phyloP scores from a whole-genome alignment of 2,329 filamentous ascomycete genomes.

The Trichophyton equinum region DNA sequence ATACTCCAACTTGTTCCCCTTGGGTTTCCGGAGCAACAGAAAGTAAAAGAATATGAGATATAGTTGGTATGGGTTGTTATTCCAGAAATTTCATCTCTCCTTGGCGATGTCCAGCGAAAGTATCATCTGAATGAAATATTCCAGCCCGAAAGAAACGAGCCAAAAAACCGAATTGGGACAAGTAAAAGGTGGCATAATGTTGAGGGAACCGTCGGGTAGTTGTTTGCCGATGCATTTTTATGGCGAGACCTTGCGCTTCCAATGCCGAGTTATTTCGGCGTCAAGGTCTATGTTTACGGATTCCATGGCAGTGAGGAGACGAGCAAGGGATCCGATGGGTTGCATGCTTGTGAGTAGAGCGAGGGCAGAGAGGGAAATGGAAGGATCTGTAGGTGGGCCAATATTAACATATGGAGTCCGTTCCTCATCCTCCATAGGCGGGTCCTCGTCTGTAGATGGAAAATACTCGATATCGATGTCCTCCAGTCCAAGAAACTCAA shows the following conservation, averaged over 20 bases:
- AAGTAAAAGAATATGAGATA: background rate
- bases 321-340: constrained; percentile 10
- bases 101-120: background rate
- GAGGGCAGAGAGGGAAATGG: constrained; percentile 5
- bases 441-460: background rate
- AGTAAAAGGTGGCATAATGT: background rate
- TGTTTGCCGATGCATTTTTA: background rate
- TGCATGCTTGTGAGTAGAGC: constrained; percentile 6
- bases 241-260: constrained; percentile 7
- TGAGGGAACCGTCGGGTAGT: background rate
- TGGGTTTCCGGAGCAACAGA: background rate
- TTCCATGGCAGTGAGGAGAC: constrained; percentile 12
- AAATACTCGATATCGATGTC: background rate
- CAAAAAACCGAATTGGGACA: background rate
- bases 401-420: background rate
- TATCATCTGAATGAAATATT: background rate
- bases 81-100: background rate
- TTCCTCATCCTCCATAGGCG: background rate
- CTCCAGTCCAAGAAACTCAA: constrained; percentile 12
- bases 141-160: background rate
- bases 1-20: background rate
- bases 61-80: background rate
- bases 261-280: constrained; percentile 8
- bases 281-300: constrained; percentile 8
- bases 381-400: background rate